phyloP scores from a whole-genome alignment of 805 yeast genomes.

The Metschnikowia drakensbergensis region DNA sequence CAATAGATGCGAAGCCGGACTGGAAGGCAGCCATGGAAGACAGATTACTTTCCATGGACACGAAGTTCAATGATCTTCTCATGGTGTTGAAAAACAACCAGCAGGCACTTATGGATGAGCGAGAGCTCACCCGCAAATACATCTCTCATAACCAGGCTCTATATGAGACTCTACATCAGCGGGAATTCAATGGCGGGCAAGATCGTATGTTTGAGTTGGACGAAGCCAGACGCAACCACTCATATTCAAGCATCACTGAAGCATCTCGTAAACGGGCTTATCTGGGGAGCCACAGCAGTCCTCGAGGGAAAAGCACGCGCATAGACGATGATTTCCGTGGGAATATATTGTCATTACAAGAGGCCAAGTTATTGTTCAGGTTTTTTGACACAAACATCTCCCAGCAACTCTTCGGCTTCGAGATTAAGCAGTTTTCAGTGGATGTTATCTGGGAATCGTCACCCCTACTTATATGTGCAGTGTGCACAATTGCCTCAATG shows the following conservation, averaged over 20 bases:
- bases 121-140: conserved; percentile 10
- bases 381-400: conserved; percentile 54
- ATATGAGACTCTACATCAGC: conserved; percentile 1
- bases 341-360: conserved; percentile 31
- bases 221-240: neutral
- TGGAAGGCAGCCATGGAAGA: conserved; percentile 37
- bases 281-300: neutral
- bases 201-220: neutral
- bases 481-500: conserved; percentile 59
- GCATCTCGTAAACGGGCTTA: neutral
- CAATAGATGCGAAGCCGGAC: conserved; percentile 7
- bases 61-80: conserved; percentile 35
- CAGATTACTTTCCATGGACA: conserved; percentile 34
- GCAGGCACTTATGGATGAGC: conserved; percentile 22
- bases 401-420: conserved; percentile 66
- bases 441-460: conserved; percentile 51
- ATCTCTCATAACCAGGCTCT: neutral
- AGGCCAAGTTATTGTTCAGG: conserved; percentile 47
- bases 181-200: neutral
- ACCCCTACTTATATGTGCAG: conserved; percentile 55
- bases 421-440: conserved; percentile 46
- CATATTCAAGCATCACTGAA: neutral
- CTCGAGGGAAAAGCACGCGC: neutral
- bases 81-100: conserved; percentile 32
- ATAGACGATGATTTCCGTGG: conserved; percentile 32